A percentile compares a stretch with the other conserved stretches of the same genome.
These are phyloP conservation scores for Akanthomyces uredinophilus DNA, from an alignment of 2,329 filamentous ascomycete genomes.

Conservation along the genomic window DNA sequence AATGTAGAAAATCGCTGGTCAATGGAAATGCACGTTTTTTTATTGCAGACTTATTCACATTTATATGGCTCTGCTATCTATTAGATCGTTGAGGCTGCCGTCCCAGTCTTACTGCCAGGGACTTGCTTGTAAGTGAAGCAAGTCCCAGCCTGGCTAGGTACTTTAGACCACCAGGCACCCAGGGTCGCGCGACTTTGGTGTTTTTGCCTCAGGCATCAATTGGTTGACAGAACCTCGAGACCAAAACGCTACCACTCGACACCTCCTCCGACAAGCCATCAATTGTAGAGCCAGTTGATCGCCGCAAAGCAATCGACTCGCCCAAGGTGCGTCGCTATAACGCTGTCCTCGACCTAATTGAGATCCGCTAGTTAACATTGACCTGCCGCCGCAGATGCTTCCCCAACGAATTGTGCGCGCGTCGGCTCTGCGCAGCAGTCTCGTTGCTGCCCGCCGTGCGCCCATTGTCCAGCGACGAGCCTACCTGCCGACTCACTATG, in stretches of 20 bases:
- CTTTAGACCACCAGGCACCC: slow-evolving; percentile 20
- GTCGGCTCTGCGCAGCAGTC: slow-evolving; percentile 38
- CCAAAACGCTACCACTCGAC: slow-evolving; percentile 17
- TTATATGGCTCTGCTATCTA: neutral
- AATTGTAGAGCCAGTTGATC: slow-evolving; percentile 34
- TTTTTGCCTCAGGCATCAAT: slow-evolving; percentile 31
- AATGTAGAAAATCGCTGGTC: neutral
- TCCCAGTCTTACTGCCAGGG: neutral
- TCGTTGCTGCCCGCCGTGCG: slow-evolving; percentile 43
- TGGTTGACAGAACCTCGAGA: slow-evolving; percentile 19
- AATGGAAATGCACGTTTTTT: too few relatives aligned
- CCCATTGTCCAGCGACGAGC: slow-evolving; percentile 52
- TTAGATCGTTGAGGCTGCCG: neutral
- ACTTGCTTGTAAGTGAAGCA: neutral
- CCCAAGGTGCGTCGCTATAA: slow-evolving; percentile 26
- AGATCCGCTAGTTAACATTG: slow-evolving; percentile 15
- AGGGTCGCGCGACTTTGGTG: slow-evolving; percentile 19
- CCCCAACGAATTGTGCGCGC: slow-evolving; percentile 53
- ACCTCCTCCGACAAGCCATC: slow-evolving; percentile 26
- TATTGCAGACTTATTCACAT: too few relatives aligned
- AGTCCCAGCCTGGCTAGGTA: slow-evolving; percentile 9
- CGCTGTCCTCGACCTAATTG: neutral
- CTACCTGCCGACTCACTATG: slow-evolving; percentile 48
- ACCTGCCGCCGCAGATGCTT: slow-evolving; percentile 49
- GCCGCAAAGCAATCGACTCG: slow-evolving; percentile 26